These are phyloP conservation scores for Rhodotorula sp. DNA, from an alignment of 1,284 basidiomycete genomes.

Conservation along the genomic window DNA sequence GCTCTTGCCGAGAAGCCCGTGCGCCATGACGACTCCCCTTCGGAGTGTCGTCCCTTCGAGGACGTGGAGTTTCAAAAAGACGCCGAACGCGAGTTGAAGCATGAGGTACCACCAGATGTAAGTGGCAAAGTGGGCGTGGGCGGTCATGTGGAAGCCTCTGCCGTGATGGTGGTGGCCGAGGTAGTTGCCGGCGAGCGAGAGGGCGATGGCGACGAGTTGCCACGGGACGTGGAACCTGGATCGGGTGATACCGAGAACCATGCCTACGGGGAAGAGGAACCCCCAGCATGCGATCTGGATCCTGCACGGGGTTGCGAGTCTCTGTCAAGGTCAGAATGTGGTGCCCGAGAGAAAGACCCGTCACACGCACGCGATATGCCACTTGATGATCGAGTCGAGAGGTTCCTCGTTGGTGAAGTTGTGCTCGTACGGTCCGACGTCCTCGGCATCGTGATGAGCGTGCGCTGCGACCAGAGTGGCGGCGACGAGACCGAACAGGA, in stretches of 20 bases:
- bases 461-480: conserved; percentile 1
- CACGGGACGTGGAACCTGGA: conserved; percentile 40
- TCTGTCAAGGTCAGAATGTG: no score
- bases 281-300: conserved; percentile 41
- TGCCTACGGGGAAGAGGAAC: conserved; percentile 41
- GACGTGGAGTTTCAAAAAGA: conserved; percentile 91
- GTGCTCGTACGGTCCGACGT: conserved; percentile 31
- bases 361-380: conserved; percentile 33
- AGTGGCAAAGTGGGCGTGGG: conserved; percentile 36
- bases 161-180: conserved; percentile 42
- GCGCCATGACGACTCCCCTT: conserved; percentile 68
- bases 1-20: conserved; percentile 75
- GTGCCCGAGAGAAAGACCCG: not conserved
- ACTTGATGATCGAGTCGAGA: conserved; percentile 32
- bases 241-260: conserved; percentile 42
- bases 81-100: conserved; percentile 67
- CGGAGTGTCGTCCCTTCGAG: conserved; percentile 69
- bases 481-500: not conserved
- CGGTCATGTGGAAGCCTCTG: conserved; percentile 40
- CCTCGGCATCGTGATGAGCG: conserved; percentile 34
- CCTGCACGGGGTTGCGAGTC: not conserved
- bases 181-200: conserved; percentile 36
- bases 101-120: conserved; percentile 41
- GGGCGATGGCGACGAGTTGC: conserved; percentile 32
- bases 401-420: conserved; percentile 39